Evolutionary conservation across 164 flowering plant species (phyloP), one percentile per base, ranked within the genome.

Genomic region (Macadamia tetraphylla): DNA sequence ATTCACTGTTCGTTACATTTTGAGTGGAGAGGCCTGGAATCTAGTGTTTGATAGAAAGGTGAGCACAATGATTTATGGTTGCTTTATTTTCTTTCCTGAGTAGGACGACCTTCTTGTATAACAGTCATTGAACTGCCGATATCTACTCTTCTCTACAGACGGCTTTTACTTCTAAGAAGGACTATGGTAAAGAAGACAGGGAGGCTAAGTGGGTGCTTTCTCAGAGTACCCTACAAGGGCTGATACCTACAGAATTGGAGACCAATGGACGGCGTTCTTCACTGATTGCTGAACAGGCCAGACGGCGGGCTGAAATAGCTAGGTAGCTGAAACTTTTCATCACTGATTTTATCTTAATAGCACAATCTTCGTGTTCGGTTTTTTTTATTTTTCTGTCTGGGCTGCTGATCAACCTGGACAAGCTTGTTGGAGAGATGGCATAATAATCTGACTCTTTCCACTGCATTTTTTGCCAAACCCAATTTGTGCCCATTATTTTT

Each of bases 241-340:
- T 85, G 71, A 30, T 67, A 51, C 76, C 83, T 75, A 30, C 81
- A 66, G 91, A 88, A 1, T 61, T 79, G 15, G 90, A 84, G 62
- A 56, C 56, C 49, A 71, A 56, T 67, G 87, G 85, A 15, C 77
- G 83, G 68, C 77, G 83, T 35, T 81, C 89, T 63, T 77, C 91
- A 63, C 73, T 84, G 64, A 85, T 91, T 29, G 92, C 94, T 44
- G 94, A 87, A 70, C 89, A 89, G 71, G 90, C 97, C 52, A 79
- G 75, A 66, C 76, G 94, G 29, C 94, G 97, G 59, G 97, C 97
- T n/a, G 97, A 91, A 80, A 88, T 91, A 68, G 87, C 94, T 74
- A 91, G 94, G 97, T 90, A 81, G 17, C 18, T 12, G 60, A 32
- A 29, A 51, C 59, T 31, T 74, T 6, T 9, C 32, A 44, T 42